Evolutionary conservation across 306 rosid species (phyloP).

Genomic region (Lathyrus tuberosus): DNA sequence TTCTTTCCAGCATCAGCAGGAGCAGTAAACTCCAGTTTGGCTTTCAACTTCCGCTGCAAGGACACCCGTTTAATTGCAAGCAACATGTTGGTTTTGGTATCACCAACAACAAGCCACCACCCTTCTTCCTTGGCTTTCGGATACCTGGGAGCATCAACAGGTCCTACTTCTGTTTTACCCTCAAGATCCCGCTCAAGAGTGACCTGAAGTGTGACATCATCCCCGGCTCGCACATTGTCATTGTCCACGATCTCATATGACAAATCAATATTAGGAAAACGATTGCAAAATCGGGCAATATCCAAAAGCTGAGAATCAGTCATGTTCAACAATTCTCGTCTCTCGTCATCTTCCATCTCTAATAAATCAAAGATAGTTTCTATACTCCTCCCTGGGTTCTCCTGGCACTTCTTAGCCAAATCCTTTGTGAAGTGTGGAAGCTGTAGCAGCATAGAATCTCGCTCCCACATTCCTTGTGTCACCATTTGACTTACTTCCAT

Average conservation of each 20-base stretch:
- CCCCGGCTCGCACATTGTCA: conserved; percentile 14
- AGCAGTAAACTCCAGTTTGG: conserved; percentile 73
- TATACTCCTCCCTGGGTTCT: conserved; percentile 13
- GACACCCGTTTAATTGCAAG: conserved; percentile 84
- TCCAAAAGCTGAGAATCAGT: conserved; percentile 4
- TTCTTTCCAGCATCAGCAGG: conserved; percentile 81
- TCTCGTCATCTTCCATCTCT: conserved; percentile 16
- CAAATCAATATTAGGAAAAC: conserved; percentile 11
- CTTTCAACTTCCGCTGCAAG: conserved; percentile 68
- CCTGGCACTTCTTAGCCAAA: conserved; percentile 14
- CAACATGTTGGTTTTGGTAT: conserved; percentile 67
- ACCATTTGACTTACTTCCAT: conserved; percentile 99
- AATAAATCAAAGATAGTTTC: conserved; percentile 13
- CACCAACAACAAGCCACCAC: conserved; percentile 97
- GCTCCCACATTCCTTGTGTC: conserved; percentile 93
- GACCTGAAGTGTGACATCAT: background rate
- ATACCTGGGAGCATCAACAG: conserved; percentile 13
- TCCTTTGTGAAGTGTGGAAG: conserved; percentile 21
- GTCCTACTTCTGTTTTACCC: conserved; percentile 14
- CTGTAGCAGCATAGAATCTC: conserved; percentile 34
- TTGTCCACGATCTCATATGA: background rate
- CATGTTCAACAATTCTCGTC: conserved; percentile 15
- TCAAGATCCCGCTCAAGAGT: conserved; percentile 16
- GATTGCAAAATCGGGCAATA: conserved; percentile 7
- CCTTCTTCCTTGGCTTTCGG: conserved; percentile 44